Percentiles rank a stretch among this genome's conserved stretches.
Evolutionary conservation across 2,329 filamentous ascomycete species (phyloP).

Genomic region (Meredithiella fracta): DNA sequence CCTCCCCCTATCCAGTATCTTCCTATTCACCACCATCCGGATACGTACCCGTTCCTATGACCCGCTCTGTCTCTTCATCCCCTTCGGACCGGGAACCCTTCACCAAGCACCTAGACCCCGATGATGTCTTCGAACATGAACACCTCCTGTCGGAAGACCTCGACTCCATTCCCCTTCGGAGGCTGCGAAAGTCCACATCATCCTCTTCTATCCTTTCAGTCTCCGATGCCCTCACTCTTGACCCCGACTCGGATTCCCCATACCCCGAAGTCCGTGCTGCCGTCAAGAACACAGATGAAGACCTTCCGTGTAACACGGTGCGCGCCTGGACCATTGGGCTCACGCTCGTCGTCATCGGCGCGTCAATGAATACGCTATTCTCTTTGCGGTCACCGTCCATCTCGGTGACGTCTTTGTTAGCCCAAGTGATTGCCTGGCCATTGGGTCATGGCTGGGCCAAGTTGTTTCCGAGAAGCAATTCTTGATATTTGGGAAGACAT

Average conservation of each 20-base stretch:
- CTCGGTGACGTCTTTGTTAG: constrained; percentile 41
- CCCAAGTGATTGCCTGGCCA: constrained; percentile 48
- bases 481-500: constrained; percentile 34
- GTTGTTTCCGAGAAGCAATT: constrained; percentile 34
- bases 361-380: constrained; percentile 47
- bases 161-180: constrained; percentile 18
- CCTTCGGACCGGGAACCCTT: background rate
- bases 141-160: constrained; percentile 34
- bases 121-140: constrained; percentile 37
- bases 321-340: constrained; percentile 49
- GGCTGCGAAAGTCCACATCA: constrained; percentile 14
- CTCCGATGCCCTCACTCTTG: constrained; percentile 18
- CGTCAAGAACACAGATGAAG: constrained; percentile 47
- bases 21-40: too few species aligned
- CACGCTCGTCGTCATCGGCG: constrained; percentile 37
- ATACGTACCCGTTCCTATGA: background rate
- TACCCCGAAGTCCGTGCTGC: constrained; percentile 51
- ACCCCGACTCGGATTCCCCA: constrained; percentile 38
- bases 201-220: constrained; percentile 5
- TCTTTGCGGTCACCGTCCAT: constrained; percentile 47
- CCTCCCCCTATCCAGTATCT: too few species aligned
- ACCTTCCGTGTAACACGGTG: constrained; percentile 48
- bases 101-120: constrained; percentile 18
- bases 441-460: constrained; percentile 45
- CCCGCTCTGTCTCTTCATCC: background rate